Evolutionary conservation across 2,329 filamentous ascomycete genomes (phyloP).

Genomic region (Colletotrichum sp.): DNA sequence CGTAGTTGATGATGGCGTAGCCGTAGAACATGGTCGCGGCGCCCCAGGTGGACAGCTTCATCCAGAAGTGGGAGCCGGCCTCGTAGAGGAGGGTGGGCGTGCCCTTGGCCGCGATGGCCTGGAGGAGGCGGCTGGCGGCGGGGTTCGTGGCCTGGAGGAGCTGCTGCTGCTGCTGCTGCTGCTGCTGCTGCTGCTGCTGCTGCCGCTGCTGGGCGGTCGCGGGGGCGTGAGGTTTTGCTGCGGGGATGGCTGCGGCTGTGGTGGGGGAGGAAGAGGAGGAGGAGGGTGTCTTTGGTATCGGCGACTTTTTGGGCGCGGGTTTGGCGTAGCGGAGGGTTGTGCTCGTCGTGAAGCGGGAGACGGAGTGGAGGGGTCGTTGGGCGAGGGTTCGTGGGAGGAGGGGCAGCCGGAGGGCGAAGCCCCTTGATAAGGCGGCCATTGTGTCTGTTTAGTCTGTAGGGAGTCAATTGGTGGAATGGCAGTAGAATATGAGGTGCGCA

Average conservation of each 20-base stretch:
- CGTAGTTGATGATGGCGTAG: constrained; percentile 57
- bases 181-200: neutral
- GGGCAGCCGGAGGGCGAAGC: constrained; percentile 9
- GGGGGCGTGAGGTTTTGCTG: neutral
- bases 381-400: constrained; percentile 2
- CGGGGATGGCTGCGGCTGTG: neutral
- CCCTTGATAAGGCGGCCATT: constrained; percentile 16
- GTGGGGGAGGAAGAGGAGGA: neutral
- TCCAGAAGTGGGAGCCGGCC: constrained; percentile 67
- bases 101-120: constrained; percentile 60
- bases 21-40: constrained; percentile 58
- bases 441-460: neutral
- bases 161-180: neutral
- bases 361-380: neutral
- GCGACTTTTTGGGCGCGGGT: neutral
- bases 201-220: neutral
- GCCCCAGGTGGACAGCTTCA: constrained; percentile 64
- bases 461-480: neutral
- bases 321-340: neutral
- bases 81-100: constrained; percentile 67
- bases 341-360: constrained; percentile 10
- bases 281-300: neutral
- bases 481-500: neutral
- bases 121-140: constrained; percentile 47
- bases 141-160: neutral